Evolutionary conservation across 2,329 filamentous ascomycete genomes (phyloP), one percentile per base, ranked within the genome.

Genomic region (Xylaria sp.): DNA sequence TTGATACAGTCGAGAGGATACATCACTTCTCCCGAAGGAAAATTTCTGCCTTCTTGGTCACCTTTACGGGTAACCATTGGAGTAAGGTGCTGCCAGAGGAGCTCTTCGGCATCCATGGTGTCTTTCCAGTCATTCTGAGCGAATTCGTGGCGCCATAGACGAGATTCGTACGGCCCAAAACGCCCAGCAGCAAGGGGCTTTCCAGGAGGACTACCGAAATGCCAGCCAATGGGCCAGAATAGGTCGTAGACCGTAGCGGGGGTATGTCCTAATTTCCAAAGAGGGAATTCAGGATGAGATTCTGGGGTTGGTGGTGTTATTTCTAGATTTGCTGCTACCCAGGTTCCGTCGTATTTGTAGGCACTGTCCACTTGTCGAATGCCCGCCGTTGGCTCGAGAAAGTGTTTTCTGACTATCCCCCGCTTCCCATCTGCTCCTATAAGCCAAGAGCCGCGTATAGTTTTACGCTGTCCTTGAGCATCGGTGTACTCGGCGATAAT

Each of bases 401-500:
- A 85, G 13, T 77, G 72, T 66, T 85, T 85, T 15, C 83, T 75
- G 9, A 81, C 80, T 41, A 82, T 77, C 0, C 83, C 83, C 6
- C 76, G 81, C 71, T 85, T 85, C 0, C 83, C 83, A 73, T 85
- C 83, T 0, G 83, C 82, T 0, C 80, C 83, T 9, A 83, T 75
- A 0, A 85, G 73, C 67, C 72, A 76, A 1, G 70, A 68, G 10
- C 70, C 69, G 10, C 43, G 43, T 30, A 76, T 66, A 2, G 15
- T 53, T 41, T 13, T 60, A 3, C 3, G 41, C 18, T 46, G n/a
- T 5, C 67, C 69, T 46, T 65, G 48, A 12, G 59, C 18, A 59
- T 74, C 61, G 32, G 46, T 61, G 55, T 74, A 75, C 30, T 70
- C 55, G 12, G 66, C 65, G 18, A 71, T 30, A 6, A 71, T 59